These are phyloP conservation scores for Pinus taeda DNA, from an alignment of 75 land plant species.

Conservation along the genomic window DNA sequence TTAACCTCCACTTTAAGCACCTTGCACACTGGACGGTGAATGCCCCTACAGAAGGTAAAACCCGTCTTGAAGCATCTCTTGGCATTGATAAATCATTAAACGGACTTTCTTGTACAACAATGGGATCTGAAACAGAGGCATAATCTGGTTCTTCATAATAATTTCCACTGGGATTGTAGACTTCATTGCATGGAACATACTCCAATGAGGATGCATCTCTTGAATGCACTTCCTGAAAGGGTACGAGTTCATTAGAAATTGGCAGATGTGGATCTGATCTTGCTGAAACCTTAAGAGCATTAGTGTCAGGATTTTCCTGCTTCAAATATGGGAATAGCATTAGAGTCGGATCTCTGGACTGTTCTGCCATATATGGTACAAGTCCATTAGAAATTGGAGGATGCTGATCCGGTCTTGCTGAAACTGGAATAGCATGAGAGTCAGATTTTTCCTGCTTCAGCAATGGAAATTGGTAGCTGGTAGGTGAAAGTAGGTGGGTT, in stretches of 20 bases:
- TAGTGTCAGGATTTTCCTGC: not conserved
- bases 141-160: not conserved
- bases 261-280: not conserved
- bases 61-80: conserved; percentile 16
- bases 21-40: conserved; percentile 78
- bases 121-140: not conserved
- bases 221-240: not conserved
- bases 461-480: not conserved
- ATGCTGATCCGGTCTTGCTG: not conserved
- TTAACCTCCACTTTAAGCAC: conserved; percentile 85
- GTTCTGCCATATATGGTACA: not conserved
- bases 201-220: conserved; percentile 8
- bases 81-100: not conserved
- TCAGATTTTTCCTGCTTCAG: not conserved
- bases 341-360: no score
- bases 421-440: not conserved
- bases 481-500: not conserved
- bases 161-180: conserved; percentile 1
- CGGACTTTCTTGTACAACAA: not conserved
- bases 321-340: not conserved
- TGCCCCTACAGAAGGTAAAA: conserved; percentile 62
- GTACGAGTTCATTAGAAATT: not conserved
- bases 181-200: conserved; percentile 7
- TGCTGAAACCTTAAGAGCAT: not conserved
- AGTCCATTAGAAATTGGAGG: not conserved